Base-by-base conservation (phyloP, 441 rosid genomes). In the Euphorbia corollata region DNA sequence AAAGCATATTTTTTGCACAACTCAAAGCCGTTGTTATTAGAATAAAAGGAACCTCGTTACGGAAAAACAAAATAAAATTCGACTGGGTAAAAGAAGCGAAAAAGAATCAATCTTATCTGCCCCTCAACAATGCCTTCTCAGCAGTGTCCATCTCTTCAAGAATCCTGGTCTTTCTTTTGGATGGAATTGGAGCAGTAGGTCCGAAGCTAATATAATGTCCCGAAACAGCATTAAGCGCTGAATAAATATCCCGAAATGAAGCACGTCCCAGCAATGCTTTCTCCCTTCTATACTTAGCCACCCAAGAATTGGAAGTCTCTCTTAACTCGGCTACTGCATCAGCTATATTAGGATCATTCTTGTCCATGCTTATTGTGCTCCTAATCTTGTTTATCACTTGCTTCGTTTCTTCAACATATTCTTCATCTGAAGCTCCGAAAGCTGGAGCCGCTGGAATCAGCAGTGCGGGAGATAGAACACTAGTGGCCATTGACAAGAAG, bases 141-240 rank as follows among this genome's bases (percentile, higher is more conserved):
- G 92, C 97, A n/a, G 91, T 87, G 72, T 86, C 96, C 87, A 88
- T 77, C 75, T 90, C 96, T 75, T 92, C 96, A 68, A 92, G 88
- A 74, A 90, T 92, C 79, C 98, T 86, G 0, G 83, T 86, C 78
- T 70, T 87, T 67, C 97, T 78, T 83, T 92, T 92, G 0, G 86
- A 81, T 1, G 96, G 97, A 67, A 92, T 82, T 8, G 94, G 94
- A 45, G 93, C 84, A 0, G 97, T 88, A 2, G 98, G 97, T 30
- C 98, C 97, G 56, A 90, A 93, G 82, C 97, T 93, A 69, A 93
- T 83, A 69, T 93, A 88, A 75, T 90, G 96, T 4, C 96, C 96
- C 0, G 96, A 87, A 45, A 93, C 92, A 15, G 91, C 97, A 65
- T 93, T 93, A 79, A 93, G 69, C 2, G 98, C 97, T 6, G 96